These are phyloP conservation scores for Colletotrichum spinosum DNA, from an alignment of 2,329 filamentous ascomycete species.

Conservation along the genomic window DNA sequence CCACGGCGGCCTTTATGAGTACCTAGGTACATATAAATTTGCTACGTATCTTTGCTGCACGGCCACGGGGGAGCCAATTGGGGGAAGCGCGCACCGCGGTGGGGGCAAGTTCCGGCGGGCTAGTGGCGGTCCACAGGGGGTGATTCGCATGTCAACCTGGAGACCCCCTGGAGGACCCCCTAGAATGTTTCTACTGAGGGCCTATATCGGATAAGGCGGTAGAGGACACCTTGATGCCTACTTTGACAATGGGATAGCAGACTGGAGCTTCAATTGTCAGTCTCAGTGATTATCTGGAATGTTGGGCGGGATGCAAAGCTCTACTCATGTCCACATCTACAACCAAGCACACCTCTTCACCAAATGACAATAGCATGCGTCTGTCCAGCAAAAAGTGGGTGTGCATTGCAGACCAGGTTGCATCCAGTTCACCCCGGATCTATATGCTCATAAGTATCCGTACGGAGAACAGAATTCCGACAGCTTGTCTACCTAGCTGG, in stretches of 20 bases:
- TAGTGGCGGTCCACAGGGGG: constrained; percentile 25
- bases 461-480: constrained; percentile 4
- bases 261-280: background rate
- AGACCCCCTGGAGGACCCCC: constrained; percentile 3
- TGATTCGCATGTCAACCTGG: constrained; percentile 9
- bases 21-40: constrained; percentile 15
- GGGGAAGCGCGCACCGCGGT: constrained; percentile 26
- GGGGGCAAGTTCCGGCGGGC: constrained; percentile 25
- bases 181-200: constrained; percentile 15
- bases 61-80: constrained; percentile 31
- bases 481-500: constrained; percentile 1
- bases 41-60: constrained; percentile 37
- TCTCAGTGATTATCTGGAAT: no score
- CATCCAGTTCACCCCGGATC: constrained; percentile 26
- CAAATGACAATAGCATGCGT: background rate
- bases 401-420: constrained; percentile 16
- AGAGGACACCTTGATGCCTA: constrained; percentile 12
- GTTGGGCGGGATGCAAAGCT: no score
- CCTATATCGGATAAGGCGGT: constrained; percentile 19
- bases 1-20: background rate
- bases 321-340: no score
- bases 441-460: background rate
- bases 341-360: background rate
- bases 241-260: constrained; percentile 1
- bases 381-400: constrained; percentile 1